Percentiles rank a stretch among this genome's conserved stretches.
Evolutionary conservation across 2,329 filamentous ascomycete species (phyloP).

Genomic region (Pseudogymnoascus sp.): DNA sequence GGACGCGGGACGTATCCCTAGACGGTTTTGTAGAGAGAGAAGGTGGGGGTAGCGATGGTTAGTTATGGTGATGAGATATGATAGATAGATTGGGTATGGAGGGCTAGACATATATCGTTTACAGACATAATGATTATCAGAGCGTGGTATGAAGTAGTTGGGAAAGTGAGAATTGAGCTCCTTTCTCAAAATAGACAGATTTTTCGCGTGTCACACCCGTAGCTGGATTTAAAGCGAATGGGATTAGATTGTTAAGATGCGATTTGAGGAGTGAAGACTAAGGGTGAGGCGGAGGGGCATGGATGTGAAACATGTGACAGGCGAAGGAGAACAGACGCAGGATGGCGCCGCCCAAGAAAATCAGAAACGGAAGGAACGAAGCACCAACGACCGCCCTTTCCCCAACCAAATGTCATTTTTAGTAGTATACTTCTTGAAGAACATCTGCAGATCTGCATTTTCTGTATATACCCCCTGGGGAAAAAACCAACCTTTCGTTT

Average conservation of each 20-base stretch:
- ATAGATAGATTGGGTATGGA: not conserved
- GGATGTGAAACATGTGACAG: not conserved
- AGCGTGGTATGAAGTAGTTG: not conserved
- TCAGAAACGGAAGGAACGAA: not conserved
- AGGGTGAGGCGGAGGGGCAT: not conserved
- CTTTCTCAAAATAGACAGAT: not conserved
- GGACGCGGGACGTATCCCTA: conserved; percentile 15
- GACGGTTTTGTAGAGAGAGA: not conserved
- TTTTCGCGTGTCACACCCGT: not conserved
- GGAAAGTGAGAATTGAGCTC: not conserved
- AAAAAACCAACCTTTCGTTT: not conserved
- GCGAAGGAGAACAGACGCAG: not conserved
- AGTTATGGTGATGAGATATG: not conserved
- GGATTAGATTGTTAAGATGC: not conserved
- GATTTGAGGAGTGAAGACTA: not conserved
- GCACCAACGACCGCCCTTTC: not conserved
- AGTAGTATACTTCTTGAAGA: not conserved
- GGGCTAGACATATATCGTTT: not conserved
- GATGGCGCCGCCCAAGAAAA: not conserved
- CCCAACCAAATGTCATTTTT: not conserved
- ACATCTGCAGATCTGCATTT: not conserved
- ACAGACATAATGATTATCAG: not conserved
- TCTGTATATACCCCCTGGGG: not conserved
- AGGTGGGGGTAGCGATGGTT: not conserved
- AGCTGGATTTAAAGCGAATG: not conserved